Evolutionary conservation across 345 rosid genomes (phyloP).

Genomic region (Eucalyptus fibrosa): DNA sequence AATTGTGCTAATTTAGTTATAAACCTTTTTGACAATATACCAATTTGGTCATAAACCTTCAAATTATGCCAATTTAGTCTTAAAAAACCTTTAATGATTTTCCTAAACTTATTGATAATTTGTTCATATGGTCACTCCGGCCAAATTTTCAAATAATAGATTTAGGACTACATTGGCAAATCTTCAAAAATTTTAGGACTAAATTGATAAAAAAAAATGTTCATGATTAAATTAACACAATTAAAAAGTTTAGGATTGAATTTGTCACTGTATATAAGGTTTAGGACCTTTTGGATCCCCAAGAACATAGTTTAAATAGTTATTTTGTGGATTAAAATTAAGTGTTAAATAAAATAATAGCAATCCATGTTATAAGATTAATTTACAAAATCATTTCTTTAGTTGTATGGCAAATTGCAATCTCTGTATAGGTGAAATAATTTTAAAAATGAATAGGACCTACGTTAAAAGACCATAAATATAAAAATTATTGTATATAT

Average conservation of each 20-base stretch:
- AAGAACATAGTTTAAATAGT: neutral
- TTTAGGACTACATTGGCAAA: neutral
- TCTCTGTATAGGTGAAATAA: neutral
- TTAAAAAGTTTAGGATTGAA: too few relatives aligned
- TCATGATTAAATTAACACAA: neutral
- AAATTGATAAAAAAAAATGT: neutral
- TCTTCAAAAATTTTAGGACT: neutral
- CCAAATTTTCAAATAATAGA: neutral
- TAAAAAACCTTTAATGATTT: too few relatives aligned
- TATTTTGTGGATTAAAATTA: neutral
- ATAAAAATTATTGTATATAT: neutral
- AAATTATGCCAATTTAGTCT: neutral
- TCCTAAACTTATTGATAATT: neutral
- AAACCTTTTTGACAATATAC: rapidly evolving
- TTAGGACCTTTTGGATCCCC: neutral
- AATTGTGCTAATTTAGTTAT: too few relatives aligned
- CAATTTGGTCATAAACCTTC: too few relatives aligned
- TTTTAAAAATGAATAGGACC: neutral
- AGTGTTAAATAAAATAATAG: neutral
- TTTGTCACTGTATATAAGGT: too few relatives aligned
- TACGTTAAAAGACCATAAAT: neutral
- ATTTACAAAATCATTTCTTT: neutral
- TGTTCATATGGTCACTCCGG: neutral
- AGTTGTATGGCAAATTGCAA: neutral
- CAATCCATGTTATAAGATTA: neutral